Evolutionary conservation across 208 protist species (phyloP).

Genomic region (Balamuthia mandrillaris): DNA sequence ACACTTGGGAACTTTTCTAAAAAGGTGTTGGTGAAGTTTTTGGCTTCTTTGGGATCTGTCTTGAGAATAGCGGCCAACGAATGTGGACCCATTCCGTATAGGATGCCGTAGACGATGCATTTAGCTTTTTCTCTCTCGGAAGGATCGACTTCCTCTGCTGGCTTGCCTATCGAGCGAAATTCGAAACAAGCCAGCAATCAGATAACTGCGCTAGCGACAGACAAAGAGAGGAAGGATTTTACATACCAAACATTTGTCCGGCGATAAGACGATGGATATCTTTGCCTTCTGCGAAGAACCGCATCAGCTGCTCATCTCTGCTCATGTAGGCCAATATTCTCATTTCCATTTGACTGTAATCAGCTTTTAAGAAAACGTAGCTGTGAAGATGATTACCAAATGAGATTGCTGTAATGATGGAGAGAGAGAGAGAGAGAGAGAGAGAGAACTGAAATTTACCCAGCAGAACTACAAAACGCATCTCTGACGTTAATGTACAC

Average conservation of each 20-base stretch:
- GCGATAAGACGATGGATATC: slow-evolving; percentile 20
- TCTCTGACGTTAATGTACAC: too few species aligned
- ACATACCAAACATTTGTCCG: neutral
- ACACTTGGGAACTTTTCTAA: slow-evolving; percentile 1
- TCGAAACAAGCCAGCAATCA: too few species aligned
- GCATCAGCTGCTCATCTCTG: neutral
- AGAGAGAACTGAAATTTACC: too few species aligned
- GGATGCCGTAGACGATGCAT: slow-evolving; percentile 1
- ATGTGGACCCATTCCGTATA: neutral
- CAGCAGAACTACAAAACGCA: too few species aligned
- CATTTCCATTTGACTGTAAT: slow-evolving; percentile 35
- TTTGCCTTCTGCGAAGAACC: slow-evolving; percentile 24
- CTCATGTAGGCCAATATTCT: slow-evolving; percentile 25
- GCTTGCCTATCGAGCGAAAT: too few species aligned
- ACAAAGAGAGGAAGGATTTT: too few species aligned
- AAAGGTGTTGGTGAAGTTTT: neutral
- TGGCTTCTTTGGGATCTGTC: neutral
- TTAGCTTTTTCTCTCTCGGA: slow-evolving; percentile 12
- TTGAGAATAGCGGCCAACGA: slow-evolving; percentile 12
- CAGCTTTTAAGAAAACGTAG: neutral
- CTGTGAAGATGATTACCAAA: too few species aligned
- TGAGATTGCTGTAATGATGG: too few species aligned
- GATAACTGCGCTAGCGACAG: too few species aligned
- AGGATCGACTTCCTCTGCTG: neutral
- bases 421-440: too few species aligned